Conservation (phyloP, 169 alveolate genomes). For the Perkinsus olseni region DNA sequence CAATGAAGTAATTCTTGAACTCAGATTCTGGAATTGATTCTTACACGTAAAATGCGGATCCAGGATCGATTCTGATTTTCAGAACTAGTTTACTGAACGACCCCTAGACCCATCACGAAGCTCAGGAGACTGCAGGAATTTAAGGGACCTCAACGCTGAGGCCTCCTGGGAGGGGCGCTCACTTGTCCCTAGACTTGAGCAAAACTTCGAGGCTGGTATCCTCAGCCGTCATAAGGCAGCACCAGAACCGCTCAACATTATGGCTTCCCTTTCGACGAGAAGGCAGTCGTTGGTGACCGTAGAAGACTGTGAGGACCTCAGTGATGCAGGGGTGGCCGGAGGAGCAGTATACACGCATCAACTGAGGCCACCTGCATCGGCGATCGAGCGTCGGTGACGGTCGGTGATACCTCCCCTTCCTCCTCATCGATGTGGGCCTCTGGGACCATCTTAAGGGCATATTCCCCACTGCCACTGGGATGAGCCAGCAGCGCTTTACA, state of each 20-base stretch:
- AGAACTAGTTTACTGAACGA: too few species aligned
- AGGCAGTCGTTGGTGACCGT: background rate
- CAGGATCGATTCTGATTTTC: too few species aligned
- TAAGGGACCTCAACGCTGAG: too few species aligned
- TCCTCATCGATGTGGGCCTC: background rate
- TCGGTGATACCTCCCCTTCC: background rate
- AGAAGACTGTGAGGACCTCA: background rate
- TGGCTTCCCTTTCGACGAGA: background rate
- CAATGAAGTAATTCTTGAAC: too few species aligned
- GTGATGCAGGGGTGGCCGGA: background rate
- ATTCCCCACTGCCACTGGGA: background rate
- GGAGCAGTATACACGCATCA: background rate
- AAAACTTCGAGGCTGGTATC: background rate
- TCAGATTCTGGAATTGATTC: too few species aligned
- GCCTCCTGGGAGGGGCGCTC: too few species aligned
- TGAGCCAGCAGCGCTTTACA: background rate
- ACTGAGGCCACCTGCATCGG: background rate
- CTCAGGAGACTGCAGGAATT: too few species aligned
- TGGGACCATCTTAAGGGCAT: slow-evolving; percentile 19
- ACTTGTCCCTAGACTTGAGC: background rate
- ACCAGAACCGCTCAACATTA: background rate
- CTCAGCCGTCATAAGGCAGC: background rate
- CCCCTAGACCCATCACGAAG: too few species aligned
- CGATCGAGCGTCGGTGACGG: background rate
- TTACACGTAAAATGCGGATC: too few species aligned